Evolutionary conservation across 352 stramenopile species (phyloP).

Genomic region (Thraustochytrium striatum): DNA sequence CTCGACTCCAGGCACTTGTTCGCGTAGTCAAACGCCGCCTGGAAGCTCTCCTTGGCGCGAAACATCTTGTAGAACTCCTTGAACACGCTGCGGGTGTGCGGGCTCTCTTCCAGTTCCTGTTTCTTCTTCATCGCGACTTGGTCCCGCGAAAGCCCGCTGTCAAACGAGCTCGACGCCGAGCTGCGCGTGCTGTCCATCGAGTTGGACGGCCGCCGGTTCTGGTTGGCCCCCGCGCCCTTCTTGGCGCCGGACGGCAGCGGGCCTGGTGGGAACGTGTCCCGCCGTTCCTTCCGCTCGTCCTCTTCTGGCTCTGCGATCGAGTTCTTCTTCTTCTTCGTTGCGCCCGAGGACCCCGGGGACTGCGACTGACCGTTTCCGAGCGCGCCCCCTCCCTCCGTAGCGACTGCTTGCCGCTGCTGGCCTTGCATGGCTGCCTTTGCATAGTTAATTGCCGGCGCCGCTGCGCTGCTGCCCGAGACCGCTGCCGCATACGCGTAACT

Average conservation of each 20-base stretch:
- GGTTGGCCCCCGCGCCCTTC: not conserved
- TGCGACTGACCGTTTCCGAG: too few species aligned
- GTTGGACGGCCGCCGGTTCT: not conserved
- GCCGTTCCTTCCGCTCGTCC: not conserved
- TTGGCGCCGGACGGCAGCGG: not conserved
- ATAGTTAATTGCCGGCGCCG: too few species aligned
- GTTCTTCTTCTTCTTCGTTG: too few species aligned
- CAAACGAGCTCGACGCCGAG: not conserved
- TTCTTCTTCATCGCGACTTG: slow-evolving; percentile 11
- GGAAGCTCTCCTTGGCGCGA: slow-evolving; percentile 57
- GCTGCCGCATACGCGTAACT: too few species aligned
- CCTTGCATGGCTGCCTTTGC: too few species aligned
- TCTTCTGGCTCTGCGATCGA: too few species aligned
- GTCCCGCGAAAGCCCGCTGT: not conserved
- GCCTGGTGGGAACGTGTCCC: not conserved
- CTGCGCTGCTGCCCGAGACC: too few species aligned
- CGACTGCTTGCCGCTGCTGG: too few species aligned
- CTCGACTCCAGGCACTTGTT: slow-evolving; percentile 50
- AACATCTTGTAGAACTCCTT: slow-evolving; percentile 66
- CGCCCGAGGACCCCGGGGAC: too few species aligned
- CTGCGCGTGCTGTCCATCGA: not conserved
- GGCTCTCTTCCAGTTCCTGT: slow-evolving; percentile 57
- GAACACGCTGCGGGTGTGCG: slow-evolving; percentile 58
- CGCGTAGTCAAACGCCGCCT: slow-evolving; percentile 60
- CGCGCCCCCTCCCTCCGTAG: too few species aligned